Conservation (phyloP, 768 basidiomycete genomes). For the Suillus fuscotomentosus region DNA sequence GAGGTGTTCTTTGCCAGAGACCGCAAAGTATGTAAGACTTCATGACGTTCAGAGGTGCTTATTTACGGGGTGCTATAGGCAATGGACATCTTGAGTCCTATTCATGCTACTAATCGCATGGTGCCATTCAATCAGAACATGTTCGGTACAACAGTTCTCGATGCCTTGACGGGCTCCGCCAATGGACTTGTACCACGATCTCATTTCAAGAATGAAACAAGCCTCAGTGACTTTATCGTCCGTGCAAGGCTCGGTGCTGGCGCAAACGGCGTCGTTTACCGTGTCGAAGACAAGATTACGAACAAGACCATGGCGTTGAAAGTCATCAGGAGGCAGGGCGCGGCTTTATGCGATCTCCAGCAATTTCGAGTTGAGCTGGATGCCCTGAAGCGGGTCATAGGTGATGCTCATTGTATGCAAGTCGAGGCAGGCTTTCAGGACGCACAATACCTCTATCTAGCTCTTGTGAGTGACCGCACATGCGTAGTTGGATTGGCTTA, state of each 20-base stretch:
- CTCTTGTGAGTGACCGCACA: conserved; percentile 8
- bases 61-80: not conserved
- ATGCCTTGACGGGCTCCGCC: not conserved
- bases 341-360: not conserved
- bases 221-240: conserved; percentile 4
- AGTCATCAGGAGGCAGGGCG: conserved; percentile 7
- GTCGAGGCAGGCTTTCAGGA: conserved; percentile 14
- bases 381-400: conserved; percentile 8
- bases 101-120: not conserved
- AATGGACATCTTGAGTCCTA: conserved; percentile 1
- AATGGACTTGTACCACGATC: not conserved
- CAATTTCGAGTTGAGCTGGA: conserved; percentile 3
- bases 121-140: not conserved
- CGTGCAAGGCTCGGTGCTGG: conserved; percentile 5
- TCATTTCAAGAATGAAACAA: not conserved
- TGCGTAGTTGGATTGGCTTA: not conserved
- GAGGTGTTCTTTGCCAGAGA: conserved; percentile 1
- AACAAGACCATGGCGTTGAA: conserved; percentile 9
- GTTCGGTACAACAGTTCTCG: not conserved
- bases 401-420: conserved; percentile 8
- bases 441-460: conserved; percentile 10
- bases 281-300: conserved; percentile 7
- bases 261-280: conserved; percentile 7
- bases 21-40: not conserved
- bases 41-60: not conserved